Conservation (phyloP, 2,329 filamentous ascomycete genomes). For the Thermoascus crustaceus region DNA sequence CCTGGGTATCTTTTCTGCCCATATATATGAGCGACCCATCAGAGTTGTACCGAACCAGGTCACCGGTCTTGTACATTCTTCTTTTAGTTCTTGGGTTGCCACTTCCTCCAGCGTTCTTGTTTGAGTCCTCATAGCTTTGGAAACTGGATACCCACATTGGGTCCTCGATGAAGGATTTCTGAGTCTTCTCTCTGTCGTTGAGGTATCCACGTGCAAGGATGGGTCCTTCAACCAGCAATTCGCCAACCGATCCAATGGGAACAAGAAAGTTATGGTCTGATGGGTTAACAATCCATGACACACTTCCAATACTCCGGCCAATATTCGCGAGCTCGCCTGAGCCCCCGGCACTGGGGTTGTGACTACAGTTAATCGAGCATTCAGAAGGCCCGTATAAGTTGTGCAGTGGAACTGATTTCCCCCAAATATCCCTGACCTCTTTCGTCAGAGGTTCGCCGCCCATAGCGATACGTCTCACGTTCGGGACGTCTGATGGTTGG, state of each 20-base stretch:
- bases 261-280: conserved; percentile 12
- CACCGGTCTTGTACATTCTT: conserved; percentile 19
- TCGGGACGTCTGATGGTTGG: conserved; percentile 27
- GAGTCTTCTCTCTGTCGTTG: conserved; percentile 11
- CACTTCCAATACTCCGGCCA: conserved; percentile 8
- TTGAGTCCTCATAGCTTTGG: conserved; percentile 1
- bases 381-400: conserved; percentile 27
- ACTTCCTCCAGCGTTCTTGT: neutral
- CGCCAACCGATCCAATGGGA: conserved; percentile 33
- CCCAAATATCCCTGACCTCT: conserved; percentile 25
- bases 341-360: conserved; percentile 5
- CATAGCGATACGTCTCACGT: conserved; percentile 26
- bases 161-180: conserved; percentile 12
- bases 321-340: conserved; percentile 8
- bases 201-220: conserved; percentile 32
- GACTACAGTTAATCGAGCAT: conserved; percentile 11
- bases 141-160: conserved; percentile 12
- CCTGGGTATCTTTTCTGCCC: conserved; percentile 49
- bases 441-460: conserved; percentile 27
- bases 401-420: conserved; percentile 19
- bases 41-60: conserved; percentile 15
- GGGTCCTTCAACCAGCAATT: conserved; percentile 34
- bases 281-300: conserved; percentile 18
- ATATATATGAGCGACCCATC: conserved; percentile 14
- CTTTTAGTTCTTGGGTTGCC: neutral